Evolutionary conservation across 2,329 filamentous ascomycete genomes (phyloP).

Genomic region (Teratosphaeria pseudoeucalypti): DNA sequence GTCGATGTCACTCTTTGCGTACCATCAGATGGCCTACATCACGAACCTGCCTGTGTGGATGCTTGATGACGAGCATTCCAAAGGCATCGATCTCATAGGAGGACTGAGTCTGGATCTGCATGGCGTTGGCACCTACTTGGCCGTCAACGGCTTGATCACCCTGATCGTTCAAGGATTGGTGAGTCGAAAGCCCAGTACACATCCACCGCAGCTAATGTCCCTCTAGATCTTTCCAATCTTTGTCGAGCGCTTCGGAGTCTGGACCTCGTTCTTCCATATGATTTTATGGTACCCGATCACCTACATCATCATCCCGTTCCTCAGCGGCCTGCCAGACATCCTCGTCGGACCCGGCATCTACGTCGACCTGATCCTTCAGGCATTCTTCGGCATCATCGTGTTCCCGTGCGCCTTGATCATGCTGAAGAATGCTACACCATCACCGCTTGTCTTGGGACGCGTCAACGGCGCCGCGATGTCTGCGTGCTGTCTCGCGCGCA

Average conservation of each 20-base stretch:
- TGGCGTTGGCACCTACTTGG: constrained; percentile 55
- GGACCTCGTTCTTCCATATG: constrained; percentile 53
- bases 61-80: constrained; percentile 49
- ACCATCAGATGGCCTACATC: constrained; percentile 88
- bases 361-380: constrained; percentile 50
- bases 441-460: constrained; percentile 50
- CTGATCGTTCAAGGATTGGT: constrained; percentile 60
- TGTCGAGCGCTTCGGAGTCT: constrained; percentile 52
- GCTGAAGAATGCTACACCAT: constrained; percentile 57
- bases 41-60: constrained; percentile 83
- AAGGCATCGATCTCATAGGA: constrained; percentile 35
- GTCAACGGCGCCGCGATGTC: constrained; percentile 62
- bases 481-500: constrained; percentile 55
- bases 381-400: constrained; percentile 55
- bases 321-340: constrained; percentile 45
- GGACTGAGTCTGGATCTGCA: constrained; percentile 55
- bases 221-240: constrained; percentile 45
- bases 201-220: not conserved
- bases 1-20: constrained; percentile 75
- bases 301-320: constrained; percentile 57
- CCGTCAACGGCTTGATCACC: constrained; percentile 57
- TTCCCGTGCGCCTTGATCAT: constrained; percentile 57
- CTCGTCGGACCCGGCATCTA: constrained; percentile 51
- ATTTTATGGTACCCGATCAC: constrained; percentile 53
- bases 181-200: not conserved